Evolutionary conservation across 495 filamentous ascomycete species (phyloP).

Genomic region (Amphirosellinia nigrospora): DNA sequence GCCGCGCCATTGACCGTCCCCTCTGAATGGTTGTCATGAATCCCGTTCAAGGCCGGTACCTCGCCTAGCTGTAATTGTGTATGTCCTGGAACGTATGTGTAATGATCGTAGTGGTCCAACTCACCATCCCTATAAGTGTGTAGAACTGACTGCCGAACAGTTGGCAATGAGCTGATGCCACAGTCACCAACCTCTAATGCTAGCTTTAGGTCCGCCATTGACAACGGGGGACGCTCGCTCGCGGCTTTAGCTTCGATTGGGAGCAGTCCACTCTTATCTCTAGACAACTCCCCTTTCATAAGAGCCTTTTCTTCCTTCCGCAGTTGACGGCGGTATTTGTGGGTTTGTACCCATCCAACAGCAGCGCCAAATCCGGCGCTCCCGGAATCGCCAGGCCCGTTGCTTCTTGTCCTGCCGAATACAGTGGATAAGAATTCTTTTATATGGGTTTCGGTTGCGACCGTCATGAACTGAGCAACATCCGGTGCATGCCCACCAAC

Average conservation of each 20-base stretch:
- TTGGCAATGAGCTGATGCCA: conserved; percentile 76
- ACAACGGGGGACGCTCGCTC: conserved; percentile 67
- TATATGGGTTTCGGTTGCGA: conserved; percentile 89
- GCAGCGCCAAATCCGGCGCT: conserved; percentile 65
- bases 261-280: conserved; percentile 74
- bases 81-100: conserved; percentile 50
- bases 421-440: conserved; percentile 85
- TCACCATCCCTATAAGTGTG: conserved; percentile 78
- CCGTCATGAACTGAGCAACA: conserved; percentile 84
- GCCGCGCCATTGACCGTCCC: conserved; percentile 45
- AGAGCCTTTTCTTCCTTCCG: conserved; percentile 73
- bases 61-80: conserved; percentile 40
- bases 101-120: conserved; percentile 66
- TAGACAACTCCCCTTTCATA: conserved; percentile 67
- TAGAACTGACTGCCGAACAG: conserved; percentile 73
- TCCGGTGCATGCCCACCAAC: conserved; percentile 71
- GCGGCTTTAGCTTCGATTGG: conserved; percentile 77
- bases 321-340: conserved; percentile 74
- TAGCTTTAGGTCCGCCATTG: conserved; percentile 79
- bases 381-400: conserved; percentile 68
- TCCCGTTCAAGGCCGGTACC: conserved; percentile 42
- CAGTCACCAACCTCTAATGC: conserved; percentile 76
- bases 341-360: conserved; percentile 75
- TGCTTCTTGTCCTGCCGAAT: conserved; percentile 77
- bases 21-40: conserved; percentile 34